Base-by-base conservation (phyloP, 2,329 filamentous ascomycete genomes). In the Periconia macrospinosa region DNA sequence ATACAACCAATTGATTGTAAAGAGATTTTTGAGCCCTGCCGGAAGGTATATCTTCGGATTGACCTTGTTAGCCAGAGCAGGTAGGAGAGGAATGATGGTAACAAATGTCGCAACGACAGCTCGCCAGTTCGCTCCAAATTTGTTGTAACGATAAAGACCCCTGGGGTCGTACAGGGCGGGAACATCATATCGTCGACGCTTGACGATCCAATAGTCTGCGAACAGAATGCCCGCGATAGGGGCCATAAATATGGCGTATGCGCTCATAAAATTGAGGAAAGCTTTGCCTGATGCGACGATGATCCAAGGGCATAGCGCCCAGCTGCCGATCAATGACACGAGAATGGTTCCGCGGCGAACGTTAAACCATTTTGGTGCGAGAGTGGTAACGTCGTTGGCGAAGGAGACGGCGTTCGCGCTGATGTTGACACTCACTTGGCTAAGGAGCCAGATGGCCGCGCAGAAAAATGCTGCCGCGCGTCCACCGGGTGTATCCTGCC, bases 1-100 rank as follows among this genome's bases (percentile, higher is more conserved):
- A 37, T 65, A 68, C 3, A 61, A 68, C 58, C 74, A 77, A 5
- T 74, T 72, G 58, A 70, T 75, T 7, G 75, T 65, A 43, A 74
- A 75, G 49, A 56, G 18, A 59, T 67, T 37, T 66, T 66, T 33
- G 10, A 59, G 47, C 7, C 57, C 56, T 1, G 41, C n/a, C 2
- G 48, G 66, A 65, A 61, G 55, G 7, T 53, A 46, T 3, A 62
- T 30, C 1, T 45, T 53, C 1, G 62, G 50, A n/a, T 61, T 57
- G 43, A 64, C 52, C 5, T 59, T 61, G 37, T 62, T 56, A 1
- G 56, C 61, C 5, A 67, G 47, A 9, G 56, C 58, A 15, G 65
- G 63, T 3, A 65, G 44, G 5, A 50, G 40, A 1, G 63, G 63
- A 1, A 53, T 50, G 42, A 67, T 55, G 2, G 53, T 50, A 14